Evolutionary conservation across 2,329 filamentous ascomycete genomes (phyloP), one percentile per base, ranked within the genome.

Genomic region (Pseudocercospora eumusae): DNA sequence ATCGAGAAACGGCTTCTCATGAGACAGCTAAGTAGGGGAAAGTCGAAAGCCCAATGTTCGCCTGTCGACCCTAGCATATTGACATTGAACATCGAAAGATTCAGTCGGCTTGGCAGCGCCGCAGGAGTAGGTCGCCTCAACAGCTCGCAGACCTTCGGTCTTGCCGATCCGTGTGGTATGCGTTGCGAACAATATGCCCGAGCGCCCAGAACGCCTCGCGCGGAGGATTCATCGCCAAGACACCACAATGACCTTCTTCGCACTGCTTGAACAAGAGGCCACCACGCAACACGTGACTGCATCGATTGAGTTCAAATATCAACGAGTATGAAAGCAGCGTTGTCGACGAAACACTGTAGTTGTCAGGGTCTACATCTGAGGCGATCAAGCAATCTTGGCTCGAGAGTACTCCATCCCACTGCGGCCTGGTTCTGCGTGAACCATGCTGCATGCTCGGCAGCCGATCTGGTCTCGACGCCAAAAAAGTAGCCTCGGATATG

Each of bases 1-100:
- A 25, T 45, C 50, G 45, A 61, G 20, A 15, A 64, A 64, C 25
- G 64, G 64, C 42, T 66, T 66, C 31, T 61, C 64, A 28, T 66
- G 42, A 59, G 20, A 50, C 28, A 55, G 20, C 31, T 44, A 45
- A n/a, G 27, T 54, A 54, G 31, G 7, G 23, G 4, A 2, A n/a
- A 54, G 23, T 54, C 15, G 25, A 54, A 45, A 45, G 1, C 20
- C 6, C 21, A 8, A n/a, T 7, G 8, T n/a, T 18, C 15, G 13
- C 36, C 36, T 40, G n/a, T 40, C 36, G 31, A 40, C 36, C 36
- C 15, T 18, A 40, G 13, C 36, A 40, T n/a, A 18, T 18, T 3
- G 36, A 33, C 7, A 15, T 15, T 40, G 15, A 40, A 40, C 36
- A 7, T 7, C 7, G 36, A 18, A 8, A 40, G 13, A 18, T 18